Conservation (phyloP, 2,329 filamentous ascomycete genomes). For the Apiospora kogelbergensis region DNA sequence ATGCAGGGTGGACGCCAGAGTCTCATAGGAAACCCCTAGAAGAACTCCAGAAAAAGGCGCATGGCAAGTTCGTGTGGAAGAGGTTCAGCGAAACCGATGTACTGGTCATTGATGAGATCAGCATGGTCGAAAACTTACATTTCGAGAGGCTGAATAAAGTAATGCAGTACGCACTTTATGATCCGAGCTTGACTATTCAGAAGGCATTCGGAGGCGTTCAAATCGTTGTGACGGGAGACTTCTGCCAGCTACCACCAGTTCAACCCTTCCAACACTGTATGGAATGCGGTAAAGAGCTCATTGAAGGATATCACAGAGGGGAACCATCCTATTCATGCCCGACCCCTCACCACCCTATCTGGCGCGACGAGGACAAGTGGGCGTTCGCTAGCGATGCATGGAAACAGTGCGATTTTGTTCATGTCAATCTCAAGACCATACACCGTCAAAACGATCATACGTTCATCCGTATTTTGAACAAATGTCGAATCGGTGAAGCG, state of each 20-base stretch:
- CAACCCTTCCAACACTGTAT: constrained; percentile 55
- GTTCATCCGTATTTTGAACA: no score
- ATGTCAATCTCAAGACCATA: no score
- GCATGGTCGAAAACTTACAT: constrained; percentile 25
- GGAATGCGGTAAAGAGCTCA: constrained; percentile 7
- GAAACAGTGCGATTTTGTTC: no score
- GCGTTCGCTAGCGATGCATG: no score
- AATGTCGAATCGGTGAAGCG: no score
- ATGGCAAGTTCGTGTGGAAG: constrained; percentile 31
- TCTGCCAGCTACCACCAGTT: constrained; percentile 60
- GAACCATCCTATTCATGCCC: constrained; percentile 33
- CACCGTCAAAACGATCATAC: no score
- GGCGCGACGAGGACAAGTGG: no score
- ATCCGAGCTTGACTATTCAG: constrained; percentile 2
- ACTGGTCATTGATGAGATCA: constrained; percentile 65
- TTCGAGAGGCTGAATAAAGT: constrained; percentile 52
- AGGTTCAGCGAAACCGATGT: constrained; percentile 44
- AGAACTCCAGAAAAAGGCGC: constrained; percentile 30
- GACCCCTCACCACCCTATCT: constrained; percentile 8
- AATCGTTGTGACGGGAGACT: constrained; percentile 58
- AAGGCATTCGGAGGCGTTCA: constrained; percentile 48
- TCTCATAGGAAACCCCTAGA: constrained; percentile 38
- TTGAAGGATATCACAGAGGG: neutral
- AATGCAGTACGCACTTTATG: constrained; percentile 38
- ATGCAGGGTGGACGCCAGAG: constrained; percentile 35